These are phyloP conservation scores for Corynespora cassiicola DNA, from an alignment of 2,329 filamentous ascomycete genomes.

Conservation along the genomic window DNA sequence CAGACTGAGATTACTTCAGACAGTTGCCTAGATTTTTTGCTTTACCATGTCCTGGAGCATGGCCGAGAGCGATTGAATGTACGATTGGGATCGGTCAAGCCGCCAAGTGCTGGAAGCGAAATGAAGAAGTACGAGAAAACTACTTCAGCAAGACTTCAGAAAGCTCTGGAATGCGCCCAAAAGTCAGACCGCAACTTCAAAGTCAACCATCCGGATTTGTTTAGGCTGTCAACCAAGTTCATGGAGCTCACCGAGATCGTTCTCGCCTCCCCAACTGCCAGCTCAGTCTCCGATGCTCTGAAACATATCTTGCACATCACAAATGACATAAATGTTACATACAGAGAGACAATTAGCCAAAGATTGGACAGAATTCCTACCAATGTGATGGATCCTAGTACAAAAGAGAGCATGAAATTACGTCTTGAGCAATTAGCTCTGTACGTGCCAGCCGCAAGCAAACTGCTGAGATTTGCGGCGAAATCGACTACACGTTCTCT, in stretches of 20 bases:
- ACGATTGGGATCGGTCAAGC: slow-evolving; percentile 3
- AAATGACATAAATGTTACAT: too few species aligned
- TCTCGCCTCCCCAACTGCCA: background rate
- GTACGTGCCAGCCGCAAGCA: slow-evolving; percentile 6
- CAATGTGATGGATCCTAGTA: slow-evolving; percentile 3
- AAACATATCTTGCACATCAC: slow-evolving; percentile 2
- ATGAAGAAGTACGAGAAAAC: background rate
- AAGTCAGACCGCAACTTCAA: background rate
- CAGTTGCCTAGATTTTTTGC: background rate
- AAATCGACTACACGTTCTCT: slow-evolving; percentile 6
- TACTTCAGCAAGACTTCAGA: slow-evolving; percentile 6
- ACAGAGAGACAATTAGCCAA: too few species aligned
- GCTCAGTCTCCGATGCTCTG: slow-evolving; percentile 6
- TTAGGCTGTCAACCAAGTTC: too few species aligned
- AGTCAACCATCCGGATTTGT: too few species aligned
- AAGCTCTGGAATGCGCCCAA: slow-evolving; percentile 1
- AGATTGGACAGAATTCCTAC: too few species aligned
- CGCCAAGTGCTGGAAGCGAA: background rate
- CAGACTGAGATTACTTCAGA: slow-evolving; percentile 6
- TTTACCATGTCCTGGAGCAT: slow-evolving; percentile 2
- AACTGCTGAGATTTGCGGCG: slow-evolving; percentile 7
- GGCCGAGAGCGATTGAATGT: slow-evolving; percentile 4
- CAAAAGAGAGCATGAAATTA: slow-evolving; percentile 4
- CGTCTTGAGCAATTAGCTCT: slow-evolving; percentile 8
- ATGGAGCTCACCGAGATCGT: too few species aligned